Percentiles rank a stretch among this genome's conserved stretches.
Conservation (phyloP, 1,139 yeast genomes). For the Pneumocystis murina region DNA sequence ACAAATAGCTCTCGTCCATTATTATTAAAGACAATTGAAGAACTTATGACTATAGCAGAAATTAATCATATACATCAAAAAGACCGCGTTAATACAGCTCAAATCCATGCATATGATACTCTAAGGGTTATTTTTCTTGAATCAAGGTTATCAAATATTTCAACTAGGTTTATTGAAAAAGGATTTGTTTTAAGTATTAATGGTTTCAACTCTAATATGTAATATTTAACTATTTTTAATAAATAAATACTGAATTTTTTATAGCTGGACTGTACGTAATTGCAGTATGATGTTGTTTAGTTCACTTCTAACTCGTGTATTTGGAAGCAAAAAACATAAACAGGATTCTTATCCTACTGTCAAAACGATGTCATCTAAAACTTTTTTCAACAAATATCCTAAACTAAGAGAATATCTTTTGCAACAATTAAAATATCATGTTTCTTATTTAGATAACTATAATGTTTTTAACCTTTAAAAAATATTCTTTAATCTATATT, state of each 20-base stretch:
- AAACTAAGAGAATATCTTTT: constrained; percentile 38
- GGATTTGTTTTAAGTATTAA: constrained; percentile 47
- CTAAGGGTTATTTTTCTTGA: constrained; percentile 61
- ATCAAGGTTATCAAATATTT: constrained; percentile 40
- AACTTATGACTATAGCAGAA: constrained; percentile 25
- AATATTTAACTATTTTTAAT: not conserved
- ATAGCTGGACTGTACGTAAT: constrained; percentile 67
- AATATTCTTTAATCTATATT: constrained; percentile 2
- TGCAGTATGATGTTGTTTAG: constrained; percentile 90
- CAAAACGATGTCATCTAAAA: constrained; percentile 36
- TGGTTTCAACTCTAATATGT: constrained; percentile 33
- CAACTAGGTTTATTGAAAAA: constrained; percentile 39
- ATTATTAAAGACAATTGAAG: constrained; percentile 36
- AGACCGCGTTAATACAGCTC: constrained; percentile 58
- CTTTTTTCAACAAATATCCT: constrained; percentile 52
- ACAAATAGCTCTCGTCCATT: constrained; percentile 24
- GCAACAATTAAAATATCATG: constrained; percentile 30
- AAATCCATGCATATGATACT: constrained; percentile 85
- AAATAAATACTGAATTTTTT: not conserved
- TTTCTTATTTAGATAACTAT: constrained; percentile 18
- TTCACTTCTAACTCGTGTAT: constrained; percentile 60
- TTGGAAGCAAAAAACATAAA: constrained; percentile 42
- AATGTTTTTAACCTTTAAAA: constrained; percentile 13
- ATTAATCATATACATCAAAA: constrained; percentile 23
- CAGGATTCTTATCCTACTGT: constrained; percentile 12